Evolutionary conservation across 306 rosid genomes (phyloP).

Genomic region (Vigna hirtella): DNA sequence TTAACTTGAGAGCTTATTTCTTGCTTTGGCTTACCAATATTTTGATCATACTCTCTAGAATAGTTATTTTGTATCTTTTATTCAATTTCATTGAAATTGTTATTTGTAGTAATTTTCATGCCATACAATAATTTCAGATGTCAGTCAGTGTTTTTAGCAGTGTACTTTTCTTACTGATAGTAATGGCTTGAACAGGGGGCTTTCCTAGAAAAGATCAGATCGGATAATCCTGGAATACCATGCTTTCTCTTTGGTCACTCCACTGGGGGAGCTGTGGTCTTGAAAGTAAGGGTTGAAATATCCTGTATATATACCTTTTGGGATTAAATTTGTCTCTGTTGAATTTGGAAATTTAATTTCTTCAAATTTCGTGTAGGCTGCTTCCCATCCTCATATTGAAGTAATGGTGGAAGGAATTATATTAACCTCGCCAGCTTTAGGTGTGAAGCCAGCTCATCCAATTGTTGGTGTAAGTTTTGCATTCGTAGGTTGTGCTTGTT

Average conservation of each 20-base stretch:
- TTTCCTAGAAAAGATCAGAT: slow-evolving; percentile 81
- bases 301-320: slow-evolving; percentile 3
- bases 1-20: neutral
- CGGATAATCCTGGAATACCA: slow-evolving; percentile 90
- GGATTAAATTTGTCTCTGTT: slow-evolving; percentile 1
- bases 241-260: slow-evolving; percentile 99
- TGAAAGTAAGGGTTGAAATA: slow-evolving; percentile 64
- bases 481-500: neutral
- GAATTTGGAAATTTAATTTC: slow-evolving; percentile 5
- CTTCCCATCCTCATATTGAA: slow-evolving; percentile 64
- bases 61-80: neutral
- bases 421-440: slow-evolving; percentile 94
- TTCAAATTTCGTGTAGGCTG: slow-evolving; percentile 63
- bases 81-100: neutral
- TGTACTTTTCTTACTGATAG: slow-evolving; percentile 16
- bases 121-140: neutral
- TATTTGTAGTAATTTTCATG: slow-evolving; percentile 17
- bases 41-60: neutral
- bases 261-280: slow-evolving; percentile 98
- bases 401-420: slow-evolving; percentile 83
- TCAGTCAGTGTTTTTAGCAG: slow-evolving; percentile 16
- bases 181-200: slow-evolving; percentile 63
- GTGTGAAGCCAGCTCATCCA: slow-evolving; percentile 96
- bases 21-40: neutral
- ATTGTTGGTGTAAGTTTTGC: slow-evolving; percentile 79